phyloP scores from a whole-genome alignment of 768 basidiomycete species.

The Trichaptum fuscoviolaceum region DNA sequence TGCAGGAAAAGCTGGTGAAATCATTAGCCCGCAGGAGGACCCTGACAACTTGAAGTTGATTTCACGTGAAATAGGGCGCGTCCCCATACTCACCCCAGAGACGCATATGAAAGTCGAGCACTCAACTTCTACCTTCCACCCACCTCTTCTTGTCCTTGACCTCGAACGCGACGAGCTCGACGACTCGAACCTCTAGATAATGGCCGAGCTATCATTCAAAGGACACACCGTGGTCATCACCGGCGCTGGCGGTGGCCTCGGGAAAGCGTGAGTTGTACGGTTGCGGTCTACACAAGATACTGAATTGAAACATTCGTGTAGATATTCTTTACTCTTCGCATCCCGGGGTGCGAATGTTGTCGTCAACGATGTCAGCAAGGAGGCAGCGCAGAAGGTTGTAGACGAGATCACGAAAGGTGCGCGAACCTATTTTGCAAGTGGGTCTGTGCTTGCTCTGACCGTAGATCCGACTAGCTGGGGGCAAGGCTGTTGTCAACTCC shows the following conservation, averaged over 20 bases:
- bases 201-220: constrained; percentile 66
- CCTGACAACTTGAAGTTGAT: constrained; percentile 1
- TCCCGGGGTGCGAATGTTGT: constrained; percentile 90
- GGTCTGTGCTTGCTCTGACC: not conserved
- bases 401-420: constrained; percentile 79
- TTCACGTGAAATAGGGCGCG: not conserved
- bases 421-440: constrained; percentile 18
- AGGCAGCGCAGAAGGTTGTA: constrained; percentile 88
- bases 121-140: not conserved
- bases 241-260: constrained; percentile 93
- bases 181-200: constrained; percentile 14
- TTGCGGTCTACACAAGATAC: constrained; percentile 4
- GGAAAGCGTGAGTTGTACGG: constrained; percentile 64
- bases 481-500: constrained; percentile 82
- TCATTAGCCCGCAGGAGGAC: not conserved
- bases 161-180: not conserved
- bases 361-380: constrained; percentile 88
- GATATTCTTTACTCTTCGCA: constrained; percentile 91
- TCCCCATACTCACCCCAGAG: not conserved
- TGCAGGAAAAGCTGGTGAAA: constrained; percentile 1
- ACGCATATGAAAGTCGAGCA: not conserved
- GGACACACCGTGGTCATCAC: constrained; percentile 92
- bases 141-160: not conserved
- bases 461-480: constrained; percentile 54
- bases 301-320: constrained; percentile 22